Percentiles rank a stretch among this genome's conserved stretches.
These are phyloP conservation scores for Aspergillus sp. DNA, from an alignment of 2,329 filamentous ascomycete species.

Conservation along the genomic window DNA sequence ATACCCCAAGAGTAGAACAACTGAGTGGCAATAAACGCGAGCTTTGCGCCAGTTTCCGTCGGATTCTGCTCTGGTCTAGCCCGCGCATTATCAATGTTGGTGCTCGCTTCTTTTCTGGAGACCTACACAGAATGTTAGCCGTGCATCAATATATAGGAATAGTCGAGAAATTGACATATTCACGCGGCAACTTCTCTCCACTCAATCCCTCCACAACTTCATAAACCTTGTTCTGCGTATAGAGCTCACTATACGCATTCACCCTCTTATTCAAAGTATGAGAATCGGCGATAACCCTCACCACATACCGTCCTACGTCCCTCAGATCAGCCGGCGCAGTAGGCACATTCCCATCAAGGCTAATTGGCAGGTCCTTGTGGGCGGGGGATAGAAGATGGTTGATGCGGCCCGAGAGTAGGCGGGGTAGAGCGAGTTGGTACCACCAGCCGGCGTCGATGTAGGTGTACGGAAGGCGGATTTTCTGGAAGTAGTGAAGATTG, in stretches of 20 bases:
- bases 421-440: slow-evolving; percentile 38
- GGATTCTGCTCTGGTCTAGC: neutral
- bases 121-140: neutral
- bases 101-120: neutral
- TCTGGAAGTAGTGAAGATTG: slow-evolving; percentile 37
- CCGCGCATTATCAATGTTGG: neutral
- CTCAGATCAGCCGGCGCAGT: slow-evolving; percentile 37
- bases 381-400: slow-evolving; percentile 27
- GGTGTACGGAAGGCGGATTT: slow-evolving; percentile 42
- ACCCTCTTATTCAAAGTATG: slow-evolving; percentile 43
- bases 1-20: slow-evolving; percentile 29
- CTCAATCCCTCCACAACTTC: slow-evolving; percentile 34
- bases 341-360: slow-evolving; percentile 33
- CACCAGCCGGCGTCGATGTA: slow-evolving; percentile 48
- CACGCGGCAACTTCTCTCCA: slow-evolving; percentile 36
- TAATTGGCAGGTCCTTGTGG: slow-evolving; percentile 13
- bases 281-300: slow-evolving; percentile 42
- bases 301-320: slow-evolving; percentile 45
- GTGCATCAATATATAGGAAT: neutral
- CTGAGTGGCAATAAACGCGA: neutral
- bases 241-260: slow-evolving; percentile 35
- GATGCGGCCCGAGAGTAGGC: slow-evolving; percentile 19
- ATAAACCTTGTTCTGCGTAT: slow-evolving; percentile 36
- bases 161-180: slow-evolving; percentile 14
- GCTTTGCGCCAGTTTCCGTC: neutral